Evolutionary conservation across 129 eudicot genomes (phyloP).

Genomic region (Logfia minima): DNA sequence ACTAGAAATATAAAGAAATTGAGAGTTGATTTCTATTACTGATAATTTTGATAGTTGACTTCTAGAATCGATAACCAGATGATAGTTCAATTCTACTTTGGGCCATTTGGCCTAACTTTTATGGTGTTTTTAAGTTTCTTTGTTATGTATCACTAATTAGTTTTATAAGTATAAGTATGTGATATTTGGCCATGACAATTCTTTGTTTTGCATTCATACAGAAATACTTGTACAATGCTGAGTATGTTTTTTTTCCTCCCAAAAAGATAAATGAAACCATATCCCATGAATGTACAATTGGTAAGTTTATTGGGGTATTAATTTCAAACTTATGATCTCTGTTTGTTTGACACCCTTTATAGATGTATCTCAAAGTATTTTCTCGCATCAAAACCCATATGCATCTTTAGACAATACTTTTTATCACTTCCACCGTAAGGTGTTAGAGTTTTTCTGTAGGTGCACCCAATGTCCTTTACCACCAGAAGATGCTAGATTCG

Average conservation of each 20-base stretch:
- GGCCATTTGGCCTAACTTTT: too few relatives aligned
- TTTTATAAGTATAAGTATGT: too few relatives aligned
- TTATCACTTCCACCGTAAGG: conserved; percentile 8
- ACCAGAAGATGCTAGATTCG: conserved; percentile 40
- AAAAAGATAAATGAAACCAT: conserved; percentile 17
- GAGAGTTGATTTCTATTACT: too few relatives aligned
- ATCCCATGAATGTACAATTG: neutral
- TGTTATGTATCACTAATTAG: too few relatives aligned
- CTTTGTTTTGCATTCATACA: conserved; percentile 9
- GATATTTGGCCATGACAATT: conserved; percentile 1
- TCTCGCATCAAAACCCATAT: neutral
- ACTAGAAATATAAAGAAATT: too few relatives aligned
- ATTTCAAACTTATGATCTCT: conserved; percentile 1
- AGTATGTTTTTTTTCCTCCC: conserved; percentile 3
- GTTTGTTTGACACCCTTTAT: conserved; percentile 19
- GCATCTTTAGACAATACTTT: neutral
- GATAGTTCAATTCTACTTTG: too few relatives aligned
- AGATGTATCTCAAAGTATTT: conserved; percentile 4
- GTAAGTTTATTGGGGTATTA: neutral
- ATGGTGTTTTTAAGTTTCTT: too few relatives aligned
- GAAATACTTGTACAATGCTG: conserved; percentile 12
- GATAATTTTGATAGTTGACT: too few relatives aligned
- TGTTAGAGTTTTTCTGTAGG: conserved; percentile 21
- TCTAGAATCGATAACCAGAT: too few relatives aligned
- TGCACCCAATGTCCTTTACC: conserved; percentile 59